These are phyloP conservation scores for Echinosophora koreensis DNA, from an alignment of 306 rosid genomes.

Conservation along the genomic window DNA sequence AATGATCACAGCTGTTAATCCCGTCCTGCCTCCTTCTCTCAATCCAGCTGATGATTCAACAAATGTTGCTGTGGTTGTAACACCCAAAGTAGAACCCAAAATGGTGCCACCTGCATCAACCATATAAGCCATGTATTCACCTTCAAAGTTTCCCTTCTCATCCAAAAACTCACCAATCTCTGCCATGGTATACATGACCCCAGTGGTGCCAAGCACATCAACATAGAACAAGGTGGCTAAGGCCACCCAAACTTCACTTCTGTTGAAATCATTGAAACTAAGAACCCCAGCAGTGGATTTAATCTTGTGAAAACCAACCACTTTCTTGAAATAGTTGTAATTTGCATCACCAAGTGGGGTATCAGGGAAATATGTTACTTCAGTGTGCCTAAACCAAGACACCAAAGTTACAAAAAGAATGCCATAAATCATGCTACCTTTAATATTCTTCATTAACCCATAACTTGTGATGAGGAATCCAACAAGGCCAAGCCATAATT, in stretches of 20 bases:
- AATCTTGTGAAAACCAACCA: conserved; percentile 79
- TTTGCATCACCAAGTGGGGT: conserved; percentile 67
- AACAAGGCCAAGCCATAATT: conserved; percentile 74
- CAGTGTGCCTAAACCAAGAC: conserved; percentile 86
- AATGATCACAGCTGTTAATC: conserved; percentile 75
- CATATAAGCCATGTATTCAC: conserved; percentile 84
- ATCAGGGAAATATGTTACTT: conserved; percentile 77
- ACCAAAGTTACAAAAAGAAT: conserved; percentile 74
- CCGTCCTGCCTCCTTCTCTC: conserved; percentile 91
- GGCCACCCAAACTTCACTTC: conserved; percentile 76
- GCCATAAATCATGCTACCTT: conserved; percentile 93
- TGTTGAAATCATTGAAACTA: conserved; percentile 68
- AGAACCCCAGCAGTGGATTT: conserved; percentile 75
- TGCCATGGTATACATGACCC: conserved; percentile 86
- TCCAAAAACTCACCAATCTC: conserved; percentile 76
- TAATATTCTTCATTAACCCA: conserved; percentile 74
- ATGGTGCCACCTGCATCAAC: conserved; percentile 83
- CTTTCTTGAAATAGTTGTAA: conserved; percentile 70
- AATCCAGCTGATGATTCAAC: conserved; percentile 86
- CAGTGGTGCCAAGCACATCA: conserved; percentile 84
- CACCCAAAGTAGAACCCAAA: conserved; percentile 73
- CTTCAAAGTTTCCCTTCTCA: conserved; percentile 83
- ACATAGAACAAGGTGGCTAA: conserved; percentile 81
- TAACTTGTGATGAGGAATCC: conserved; percentile 74
- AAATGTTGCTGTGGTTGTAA: conserved; percentile 72